Evolutionary conservation across 2,329 filamentous ascomycete genomes (phyloP).

Genomic region (Fusarium sp.): DNA sequence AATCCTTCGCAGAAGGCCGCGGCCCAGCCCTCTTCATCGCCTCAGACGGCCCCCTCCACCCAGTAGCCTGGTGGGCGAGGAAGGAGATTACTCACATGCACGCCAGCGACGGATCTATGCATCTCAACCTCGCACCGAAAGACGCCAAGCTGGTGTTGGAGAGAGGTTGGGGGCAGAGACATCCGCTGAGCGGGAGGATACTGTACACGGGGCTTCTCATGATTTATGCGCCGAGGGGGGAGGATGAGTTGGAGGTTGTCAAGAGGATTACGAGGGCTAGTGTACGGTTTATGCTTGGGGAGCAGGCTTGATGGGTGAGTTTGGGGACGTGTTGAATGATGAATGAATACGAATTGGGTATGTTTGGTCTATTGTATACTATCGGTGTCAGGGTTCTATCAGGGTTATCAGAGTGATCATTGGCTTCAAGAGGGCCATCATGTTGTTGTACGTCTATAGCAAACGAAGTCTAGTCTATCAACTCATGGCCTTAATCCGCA

Average conservation of each 20-base stretch:
- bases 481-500: neutral
- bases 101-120: slow-evolving; percentile 26
- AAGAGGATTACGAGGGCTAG: slow-evolving; percentile 16
- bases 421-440: no score
- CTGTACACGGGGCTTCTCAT: slow-evolving; percentile 28
- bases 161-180: slow-evolving; percentile 27
- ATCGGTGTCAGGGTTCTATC: neutral
- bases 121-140: slow-evolving; percentile 22
- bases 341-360: neutral
- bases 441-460: neutral
- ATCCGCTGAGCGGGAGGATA: slow-evolving; percentile 20
- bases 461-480: neutral
- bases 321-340: neutral
- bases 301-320: slow-evolving; percentile 6
- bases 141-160: slow-evolving; percentile 25
- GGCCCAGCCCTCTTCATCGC: slow-evolving; percentile 26
- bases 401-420: neutral
- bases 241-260: slow-evolving; percentile 16
- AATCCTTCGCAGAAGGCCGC: slow-evolving; percentile 17
- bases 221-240: slow-evolving; percentile 26
- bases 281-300: slow-evolving; percentile 17
- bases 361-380: neutral
- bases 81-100: slow-evolving; percentile 30
- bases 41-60: neutral
- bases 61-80: slow-evolving; percentile 1